These are phyloP conservation scores for Arthrobotrys musiformis DNA, from an alignment of 2,329 filamentous ascomycete species.

Conservation along the genomic window DNA sequence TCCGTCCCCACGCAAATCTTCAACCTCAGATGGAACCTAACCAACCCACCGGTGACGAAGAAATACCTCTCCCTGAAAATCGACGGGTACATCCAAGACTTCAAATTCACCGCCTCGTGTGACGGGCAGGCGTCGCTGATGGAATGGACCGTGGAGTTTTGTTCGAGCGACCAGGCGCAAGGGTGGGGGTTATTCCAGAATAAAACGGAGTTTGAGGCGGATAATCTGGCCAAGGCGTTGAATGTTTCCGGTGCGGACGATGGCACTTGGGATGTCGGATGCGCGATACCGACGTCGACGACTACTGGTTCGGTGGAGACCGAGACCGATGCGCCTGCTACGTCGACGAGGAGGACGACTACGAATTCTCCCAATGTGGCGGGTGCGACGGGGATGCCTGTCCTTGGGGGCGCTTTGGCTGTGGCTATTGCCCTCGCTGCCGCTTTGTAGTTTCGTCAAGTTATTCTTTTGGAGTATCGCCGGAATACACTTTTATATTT, in stretches of 20 bases:
- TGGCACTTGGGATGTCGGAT: constrained; percentile 48
- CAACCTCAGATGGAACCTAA: constrained; percentile 50
- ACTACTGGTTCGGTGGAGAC: not conserved
- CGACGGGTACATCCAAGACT: constrained; percentile 47
- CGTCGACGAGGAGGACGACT: constrained; percentile 10
- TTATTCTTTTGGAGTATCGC: not conserved
- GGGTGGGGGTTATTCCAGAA: constrained; percentile 50
- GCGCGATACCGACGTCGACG: constrained; percentile 26
- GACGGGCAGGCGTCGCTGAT: constrained; percentile 38
- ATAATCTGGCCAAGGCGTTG: constrained; percentile 42
- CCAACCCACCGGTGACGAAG: constrained; percentile 45
- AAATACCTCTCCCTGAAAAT: constrained; percentile 25
- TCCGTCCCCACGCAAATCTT: constrained; percentile 25
- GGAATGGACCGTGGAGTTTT: constrained; percentile 52
- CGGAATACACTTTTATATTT: not conserved
- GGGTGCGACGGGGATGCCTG: constrained; percentile 30
- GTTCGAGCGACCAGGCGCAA: constrained; percentile 30
- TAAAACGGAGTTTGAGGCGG: constrained; percentile 27
- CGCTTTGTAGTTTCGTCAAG: constrained; percentile 18
- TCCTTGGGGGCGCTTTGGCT: constrained; percentile 33
- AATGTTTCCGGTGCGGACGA: constrained; percentile 39
- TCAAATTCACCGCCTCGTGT: constrained; percentile 43
- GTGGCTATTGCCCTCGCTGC: constrained; percentile 18
- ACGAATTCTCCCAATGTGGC: constrained; percentile 37
- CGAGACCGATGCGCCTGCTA: not conserved